These are phyloP conservation scores for Neurospora crassa DNA, from an alignment of 2,329 filamentous ascomycete genomes.

Conservation along the genomic window DNA sequence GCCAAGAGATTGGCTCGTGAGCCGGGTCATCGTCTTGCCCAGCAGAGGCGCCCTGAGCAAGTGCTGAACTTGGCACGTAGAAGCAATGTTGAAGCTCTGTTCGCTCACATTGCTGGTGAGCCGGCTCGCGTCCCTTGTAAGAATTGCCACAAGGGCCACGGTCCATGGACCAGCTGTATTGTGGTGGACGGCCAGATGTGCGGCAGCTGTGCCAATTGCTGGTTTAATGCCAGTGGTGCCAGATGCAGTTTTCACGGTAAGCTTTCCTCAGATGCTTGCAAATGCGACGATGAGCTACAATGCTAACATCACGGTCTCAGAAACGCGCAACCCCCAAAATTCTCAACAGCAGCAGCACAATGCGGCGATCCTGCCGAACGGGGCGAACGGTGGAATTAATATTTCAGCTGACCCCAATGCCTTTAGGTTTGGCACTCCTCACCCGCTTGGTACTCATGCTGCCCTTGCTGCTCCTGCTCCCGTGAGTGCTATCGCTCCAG, in stretches of 20 bases:
- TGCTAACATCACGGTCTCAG: slow-evolving; percentile 19
- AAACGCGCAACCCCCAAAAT: slow-evolving; percentile 33
- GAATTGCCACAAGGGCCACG: slow-evolving; percentile 51
- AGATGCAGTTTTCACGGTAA: slow-evolving; percentile 52
- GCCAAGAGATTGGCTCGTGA: slow-evolving; percentile 44
- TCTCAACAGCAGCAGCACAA: slow-evolving; percentile 15
- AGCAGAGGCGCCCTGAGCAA: slow-evolving; percentile 45
- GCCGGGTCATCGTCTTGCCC: slow-evolving; percentile 37
- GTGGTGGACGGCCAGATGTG: slow-evolving; percentile 52
- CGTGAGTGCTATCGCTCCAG: slow-evolving; percentile 10
- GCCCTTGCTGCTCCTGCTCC: slow-evolving; percentile 6
- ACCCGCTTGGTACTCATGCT: slow-evolving; percentile 7
- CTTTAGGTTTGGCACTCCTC: slow-evolving; percentile 11
- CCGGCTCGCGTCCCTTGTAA: slow-evolving; percentile 41
- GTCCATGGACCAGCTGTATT: slow-evolving; percentile 50
- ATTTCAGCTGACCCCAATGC: slow-evolving; percentile 12
- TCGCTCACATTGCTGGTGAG: slow-evolving; percentile 46
- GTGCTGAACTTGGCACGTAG: slow-evolving; percentile 45
- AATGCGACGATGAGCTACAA: neutral
- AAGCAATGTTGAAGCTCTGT: slow-evolving; percentile 50
- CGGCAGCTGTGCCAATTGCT: slow-evolving; percentile 53
- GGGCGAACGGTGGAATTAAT: slow-evolving; percentile 7
- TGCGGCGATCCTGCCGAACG: slow-evolving; percentile 13
- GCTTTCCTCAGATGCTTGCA: slow-evolving; percentile 9
- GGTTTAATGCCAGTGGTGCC: slow-evolving; percentile 52